These are phyloP conservation scores for Tausonia pullulans DNA, from an alignment of 1,284 basidiomycete species.

Conservation along the genomic window DNA sequence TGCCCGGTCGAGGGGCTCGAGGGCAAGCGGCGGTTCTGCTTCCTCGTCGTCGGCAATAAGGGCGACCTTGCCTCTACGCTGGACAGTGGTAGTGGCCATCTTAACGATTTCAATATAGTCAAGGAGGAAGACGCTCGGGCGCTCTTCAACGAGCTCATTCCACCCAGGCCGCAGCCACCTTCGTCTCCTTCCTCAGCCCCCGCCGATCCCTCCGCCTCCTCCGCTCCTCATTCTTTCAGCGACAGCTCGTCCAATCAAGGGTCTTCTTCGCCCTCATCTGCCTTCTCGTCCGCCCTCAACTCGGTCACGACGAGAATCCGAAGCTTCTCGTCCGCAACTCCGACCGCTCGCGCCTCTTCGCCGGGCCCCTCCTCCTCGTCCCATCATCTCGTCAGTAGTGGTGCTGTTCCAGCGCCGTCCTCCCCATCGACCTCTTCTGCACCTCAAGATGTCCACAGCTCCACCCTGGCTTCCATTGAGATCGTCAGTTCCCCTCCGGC, in stretches of 20 bases:
- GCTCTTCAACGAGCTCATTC: slow-evolving; percentile 13
- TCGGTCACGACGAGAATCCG: background rate
- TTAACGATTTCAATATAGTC: background rate
- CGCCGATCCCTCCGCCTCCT: background rate
- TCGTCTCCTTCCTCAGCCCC: background rate
- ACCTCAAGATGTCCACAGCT: background rate
- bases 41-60: slow-evolving; percentile 69
- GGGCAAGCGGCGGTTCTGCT: slow-evolving; percentile 45
- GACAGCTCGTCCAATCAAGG: background rate
- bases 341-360: background rate
- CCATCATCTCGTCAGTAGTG: background rate
- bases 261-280: background rate
- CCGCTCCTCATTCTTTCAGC: background rate
- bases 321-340: background rate
- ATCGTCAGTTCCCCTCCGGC: no score
- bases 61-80: slow-evolving; percentile 37
- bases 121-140: slow-evolving; percentile 12
- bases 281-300: background rate
- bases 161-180: background rate
- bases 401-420: background rate
- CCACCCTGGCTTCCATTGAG: background rate
- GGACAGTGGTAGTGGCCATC: background rate
- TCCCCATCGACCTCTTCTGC: background rate
- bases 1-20: slow-evolving; percentile 53
- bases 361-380: background rate